Evolutionary conservation across 1,284 basidiomycete genomes (phyloP).

Genomic region (Fomes fomentarius): DNA sequence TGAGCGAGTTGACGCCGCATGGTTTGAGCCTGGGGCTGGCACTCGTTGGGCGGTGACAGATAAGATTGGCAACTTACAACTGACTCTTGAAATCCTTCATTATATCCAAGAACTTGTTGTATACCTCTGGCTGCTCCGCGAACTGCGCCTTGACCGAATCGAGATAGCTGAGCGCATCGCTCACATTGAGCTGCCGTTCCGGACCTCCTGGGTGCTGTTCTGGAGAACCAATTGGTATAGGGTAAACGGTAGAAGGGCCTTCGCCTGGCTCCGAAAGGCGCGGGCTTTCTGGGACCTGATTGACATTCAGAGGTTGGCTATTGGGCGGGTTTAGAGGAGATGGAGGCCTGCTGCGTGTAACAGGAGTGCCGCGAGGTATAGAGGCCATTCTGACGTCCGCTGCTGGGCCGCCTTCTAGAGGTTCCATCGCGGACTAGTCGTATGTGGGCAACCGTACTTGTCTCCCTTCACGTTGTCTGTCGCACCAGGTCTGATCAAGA

Average conservation of each 20-base stretch:
- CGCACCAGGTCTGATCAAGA: too few species aligned
- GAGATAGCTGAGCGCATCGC: slow-evolving; percentile 93
- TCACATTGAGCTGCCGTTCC: slow-evolving; percentile 66
- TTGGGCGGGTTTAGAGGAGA: neutral
- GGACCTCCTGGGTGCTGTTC: neutral
- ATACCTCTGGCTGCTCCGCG: slow-evolving; percentile 86
- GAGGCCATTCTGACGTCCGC: neutral
- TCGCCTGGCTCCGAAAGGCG: neutral
- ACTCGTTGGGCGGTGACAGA: too few species aligned
- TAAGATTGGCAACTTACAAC: too few species aligned
- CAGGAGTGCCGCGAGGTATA: neutral
- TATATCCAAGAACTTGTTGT: slow-evolving; percentile 94
- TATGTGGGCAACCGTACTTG: too few species aligned
- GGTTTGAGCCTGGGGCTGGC: too few species aligned
- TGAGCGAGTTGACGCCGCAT: too few species aligned
- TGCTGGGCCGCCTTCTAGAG: neutral
- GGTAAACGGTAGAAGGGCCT: neutral
- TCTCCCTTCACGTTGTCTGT: too few species aligned
- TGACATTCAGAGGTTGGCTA: neutral
- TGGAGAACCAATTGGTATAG: neutral
- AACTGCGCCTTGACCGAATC: slow-evolving; percentile 94
- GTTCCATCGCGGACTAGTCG: neutral
- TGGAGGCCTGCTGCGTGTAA: neutral
- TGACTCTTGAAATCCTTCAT: slow-evolving; percentile 99
- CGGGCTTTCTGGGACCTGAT: neutral